Base-by-base conservation (phyloP, 768 basidiomycete species). In the Cubamyces lactineus region DNA sequence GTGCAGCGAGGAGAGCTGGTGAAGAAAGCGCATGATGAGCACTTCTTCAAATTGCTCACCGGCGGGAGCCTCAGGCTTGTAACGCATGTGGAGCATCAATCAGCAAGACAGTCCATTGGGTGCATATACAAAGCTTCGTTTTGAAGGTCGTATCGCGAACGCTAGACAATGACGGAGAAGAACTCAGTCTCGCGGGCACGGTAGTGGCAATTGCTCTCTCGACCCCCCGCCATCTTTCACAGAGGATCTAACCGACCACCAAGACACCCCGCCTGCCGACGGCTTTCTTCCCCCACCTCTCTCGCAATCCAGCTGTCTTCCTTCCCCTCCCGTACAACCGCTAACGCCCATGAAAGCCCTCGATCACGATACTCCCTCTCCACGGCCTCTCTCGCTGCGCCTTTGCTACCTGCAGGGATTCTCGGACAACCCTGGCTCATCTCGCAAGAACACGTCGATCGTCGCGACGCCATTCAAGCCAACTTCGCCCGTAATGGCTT, bases 251-350 rank as follows among this genome's bases (percentile, higher is more conserved):
- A 16, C 46, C 2, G 62, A 53, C 41, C 58, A 57, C 23, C 45
- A 57, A 26, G 38, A 51, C 51, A 23, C 5, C 43, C 56, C 24
- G 56, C 30, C 3, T 24, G 17, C n/a, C 21, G 55, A 57, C 19
- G 50, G 50, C 45, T 63, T 63, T 23, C 38, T 51, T 0, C 62
- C 55, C 12, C 62, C 62, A 2, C 30, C 62, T 15, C 49, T n/a
- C 5, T 30, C 23, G 21, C 52, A 58, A 5, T 28, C 40, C 46
- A 16, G 16, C 39, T 46, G 26, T 19, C 8, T 34, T 16, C 46
- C 30, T 51, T 53, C 57, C 50, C 57, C 24, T 17, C 62, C 39
- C 6, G 45, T 9, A 23, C 62, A 26, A 40, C 51, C 26, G 16
- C 30, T 42, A 16, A 19, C 43, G 9, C 49, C 39, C 12, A 2